phyloP scores from a whole-genome alignment of 192 early-diverging fungal genomes.

The Chytriomyces sp. region DNA sequence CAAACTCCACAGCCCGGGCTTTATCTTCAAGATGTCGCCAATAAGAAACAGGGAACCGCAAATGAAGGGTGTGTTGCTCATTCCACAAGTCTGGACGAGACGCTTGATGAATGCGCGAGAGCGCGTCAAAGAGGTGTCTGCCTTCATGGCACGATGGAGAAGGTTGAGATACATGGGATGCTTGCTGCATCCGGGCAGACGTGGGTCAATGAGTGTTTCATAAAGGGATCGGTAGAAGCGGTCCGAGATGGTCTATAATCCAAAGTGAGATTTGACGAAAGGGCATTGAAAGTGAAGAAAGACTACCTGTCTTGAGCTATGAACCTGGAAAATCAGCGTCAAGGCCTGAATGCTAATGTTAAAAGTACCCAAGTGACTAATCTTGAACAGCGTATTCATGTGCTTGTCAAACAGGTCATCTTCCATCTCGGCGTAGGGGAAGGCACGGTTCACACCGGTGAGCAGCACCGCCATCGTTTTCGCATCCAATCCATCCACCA shows the following conservation, averaged over 20 bases:
- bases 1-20: constrained; percentile 64
- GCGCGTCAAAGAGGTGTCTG: constrained; percentile 67
- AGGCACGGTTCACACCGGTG: constrained; percentile 93
- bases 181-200: constrained; percentile 76
- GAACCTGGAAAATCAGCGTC: constrained; percentile 82
- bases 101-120: constrained; percentile 89
- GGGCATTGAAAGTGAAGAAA: constrained; percentile 33
- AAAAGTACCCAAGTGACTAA: constrained; percentile 87
- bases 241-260: constrained; percentile 62
- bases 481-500: constrained; percentile 66
- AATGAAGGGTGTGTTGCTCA: constrained; percentile 79
- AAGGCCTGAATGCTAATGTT: constrained; percentile 93
- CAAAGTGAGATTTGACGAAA: too few species aligned
- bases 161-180: constrained; percentile 94
- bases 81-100: constrained; percentile 68
- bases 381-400: constrained; percentile 87
- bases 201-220: constrained; percentile 81
- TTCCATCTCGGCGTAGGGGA: constrained; percentile 85
- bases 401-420: constrained; percentile 78
- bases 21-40: constrained; percentile 62
- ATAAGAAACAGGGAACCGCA: constrained; percentile 84
- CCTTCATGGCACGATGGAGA: constrained; percentile 78
- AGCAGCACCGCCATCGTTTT: constrained; percentile 90
- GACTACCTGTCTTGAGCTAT: constrained; percentile 37
- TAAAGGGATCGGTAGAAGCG: constrained; percentile 92